Conservation (phyloP, 176 grass and related monocot genomes). For the Poa pratensis region DNA sequence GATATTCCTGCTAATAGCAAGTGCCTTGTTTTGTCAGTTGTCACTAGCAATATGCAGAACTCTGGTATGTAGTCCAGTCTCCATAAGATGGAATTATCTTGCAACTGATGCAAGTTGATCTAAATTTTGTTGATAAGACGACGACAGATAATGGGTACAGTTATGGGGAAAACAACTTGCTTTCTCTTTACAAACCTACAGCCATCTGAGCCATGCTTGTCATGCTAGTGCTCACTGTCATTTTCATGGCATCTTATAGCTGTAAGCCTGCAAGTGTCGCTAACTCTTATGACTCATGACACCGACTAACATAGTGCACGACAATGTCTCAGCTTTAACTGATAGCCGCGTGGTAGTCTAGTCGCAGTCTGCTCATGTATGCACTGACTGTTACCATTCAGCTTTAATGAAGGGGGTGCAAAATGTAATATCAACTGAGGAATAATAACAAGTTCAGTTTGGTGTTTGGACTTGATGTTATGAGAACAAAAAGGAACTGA, state of each 20-base stretch:
- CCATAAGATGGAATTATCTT: slow-evolving; percentile 22
- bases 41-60: slow-evolving; percentile 14
- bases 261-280: slow-evolving; percentile 23
- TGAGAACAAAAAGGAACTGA: slow-evolving; percentile 8
- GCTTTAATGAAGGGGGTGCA: background rate
- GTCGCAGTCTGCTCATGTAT: slow-evolving; percentile 21
- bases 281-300: slow-evolving; percentile 30
- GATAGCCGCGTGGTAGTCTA: slow-evolving; percentile 10
- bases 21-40: slow-evolving; percentile 28
- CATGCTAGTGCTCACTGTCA: slow-evolving; percentile 26
- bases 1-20: slow-evolving; percentile 44
- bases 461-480: background rate
- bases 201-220: slow-evolving; percentile 10
- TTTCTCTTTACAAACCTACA: slow-evolving; percentile 31
- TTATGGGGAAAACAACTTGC: background rate
- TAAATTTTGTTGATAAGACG: slow-evolving; percentile 29
- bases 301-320: slow-evolving; percentile 17
- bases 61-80: slow-evolving; percentile 35
- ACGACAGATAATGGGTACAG: slow-evolving; percentile 26
- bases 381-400: background rate
- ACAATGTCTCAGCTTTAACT: background rate
- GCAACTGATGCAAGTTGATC: slow-evolving; percentile 47
- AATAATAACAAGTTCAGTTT: background rate
- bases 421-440: background rate
- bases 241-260: slow-evolving; percentile 39